phyloP scores from a whole-genome alignment of 768 basidiomycete species.

The Amanita brunnescens region DNA sequence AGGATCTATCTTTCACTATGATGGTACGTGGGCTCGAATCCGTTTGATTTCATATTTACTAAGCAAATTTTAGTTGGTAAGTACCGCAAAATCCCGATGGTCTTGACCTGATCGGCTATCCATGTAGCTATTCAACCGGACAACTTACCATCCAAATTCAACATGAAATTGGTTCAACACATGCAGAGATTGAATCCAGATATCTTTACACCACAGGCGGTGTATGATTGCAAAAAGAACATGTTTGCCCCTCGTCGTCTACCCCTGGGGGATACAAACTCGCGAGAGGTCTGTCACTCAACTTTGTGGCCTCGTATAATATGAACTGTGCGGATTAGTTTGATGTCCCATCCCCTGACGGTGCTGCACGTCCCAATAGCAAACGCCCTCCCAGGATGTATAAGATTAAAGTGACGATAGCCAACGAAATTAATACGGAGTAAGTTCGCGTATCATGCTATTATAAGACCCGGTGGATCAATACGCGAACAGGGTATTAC shows the following conservation, averaged over 20 bases:
- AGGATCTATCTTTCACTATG: conserved; percentile 60
- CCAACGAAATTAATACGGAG: conserved; percentile 45
- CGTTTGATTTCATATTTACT: conserved; percentile 2
- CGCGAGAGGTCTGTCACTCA: conserved; percentile 38
- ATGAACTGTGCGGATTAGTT: conserved; percentile 34
- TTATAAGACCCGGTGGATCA: no score
- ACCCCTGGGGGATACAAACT: conserved; percentile 43
- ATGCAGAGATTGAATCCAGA: conserved; percentile 54
- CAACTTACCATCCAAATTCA: conserved; percentile 26
- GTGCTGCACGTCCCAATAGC: conserved; percentile 21
- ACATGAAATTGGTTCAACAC: conserved; percentile 58
- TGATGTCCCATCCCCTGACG: conserved; percentile 42
- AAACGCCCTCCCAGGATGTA: conserved; percentile 52
- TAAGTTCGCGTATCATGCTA: conserved; percentile 7
- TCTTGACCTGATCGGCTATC: neutral
- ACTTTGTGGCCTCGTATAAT: neutral
- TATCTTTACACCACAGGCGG: conserved; percentile 67
- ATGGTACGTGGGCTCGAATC: conserved; percentile 31
- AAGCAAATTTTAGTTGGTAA: conserved; percentile 25
- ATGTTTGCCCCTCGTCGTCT: conserved; percentile 53
- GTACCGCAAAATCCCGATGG: neutral
- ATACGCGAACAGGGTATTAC: conserved; percentile 40
- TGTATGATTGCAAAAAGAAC: conserved; percentile 78
- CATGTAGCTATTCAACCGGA: neutral
- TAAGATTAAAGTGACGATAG: conserved; percentile 54